Base-by-base conservation (phyloP, 805 yeast genomes). In the Myxozyma geophila region DNA sequence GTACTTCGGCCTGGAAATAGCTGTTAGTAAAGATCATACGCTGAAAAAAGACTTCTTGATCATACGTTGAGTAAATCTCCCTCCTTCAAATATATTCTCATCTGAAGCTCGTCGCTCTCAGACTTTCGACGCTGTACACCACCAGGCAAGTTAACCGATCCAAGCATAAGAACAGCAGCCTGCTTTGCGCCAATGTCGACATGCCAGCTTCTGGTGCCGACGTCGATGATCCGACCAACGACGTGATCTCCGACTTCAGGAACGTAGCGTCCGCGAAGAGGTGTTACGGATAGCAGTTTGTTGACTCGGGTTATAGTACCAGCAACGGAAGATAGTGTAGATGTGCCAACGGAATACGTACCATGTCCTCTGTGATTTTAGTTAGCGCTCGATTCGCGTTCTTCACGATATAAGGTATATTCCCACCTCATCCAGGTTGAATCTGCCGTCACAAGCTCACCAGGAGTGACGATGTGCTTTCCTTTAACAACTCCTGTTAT, bases 161-260 rank as follows among this genome's bases (percentile, higher is more conserved):
- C 99, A 62, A 96, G 81, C 91, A 90, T 88, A 66, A 95, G 78
- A 0, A 90, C 87, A 0, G 98, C 98, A 74, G 92, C 93, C 72
- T 90, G 96, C 72, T 87, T 88, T n/a, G 91, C 90, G 36, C 98
- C 98, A 67, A 95, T 91, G 71, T 93, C 97, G 15, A 95, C 98
- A 74, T 88, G 91, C 99, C 99, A 95, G 71, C 98, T 81, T 74
- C 88, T 90, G 67, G 88, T 89, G 0, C 96, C 96, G 6, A 93
- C 98, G 71, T 95, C 98, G 1, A 95, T 87, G 69, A 95, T 88
- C 66, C 99, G 81, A 1, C 99, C 99, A 23, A 95, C 87, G 23
- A 95, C 82, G 75, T 95, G 98, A 74, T 95, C 99, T 68, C 99
- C 99, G 1, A 97, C 91, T 68, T 92, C 98, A 0, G 99, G 97